These are phyloP conservation scores for Dalbergia cochinchinensis DNA, from an alignment of 306 rosid genomes.

Conservation along the genomic window DNA sequence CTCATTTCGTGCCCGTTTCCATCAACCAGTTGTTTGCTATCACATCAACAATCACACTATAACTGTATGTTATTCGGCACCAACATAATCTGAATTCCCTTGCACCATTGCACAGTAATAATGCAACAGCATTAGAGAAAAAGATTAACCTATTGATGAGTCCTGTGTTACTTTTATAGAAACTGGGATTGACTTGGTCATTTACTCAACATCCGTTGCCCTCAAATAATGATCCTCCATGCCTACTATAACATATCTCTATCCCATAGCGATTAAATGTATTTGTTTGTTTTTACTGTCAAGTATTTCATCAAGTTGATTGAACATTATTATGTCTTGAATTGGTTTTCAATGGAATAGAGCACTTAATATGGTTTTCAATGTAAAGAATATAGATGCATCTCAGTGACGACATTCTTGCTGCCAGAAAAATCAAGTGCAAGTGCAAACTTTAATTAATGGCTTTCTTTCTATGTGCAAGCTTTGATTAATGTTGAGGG, in stretches of 20 bases:
- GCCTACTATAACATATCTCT: too few species aligned
- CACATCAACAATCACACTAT: background rate
- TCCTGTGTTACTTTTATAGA: background rate
- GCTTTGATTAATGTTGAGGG: background rate
- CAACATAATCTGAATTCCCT: background rate
- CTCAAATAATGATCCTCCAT: background rate
- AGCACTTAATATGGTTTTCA: too few species aligned
- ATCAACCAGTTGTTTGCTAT: background rate
- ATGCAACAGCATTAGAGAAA: background rate
- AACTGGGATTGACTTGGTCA: background rate
- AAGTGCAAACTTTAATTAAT: background rate
- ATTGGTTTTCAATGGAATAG: too few species aligned
- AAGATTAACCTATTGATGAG: background rate
- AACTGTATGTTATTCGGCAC: background rate
- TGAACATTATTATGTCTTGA: background rate
- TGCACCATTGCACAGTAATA: background rate
- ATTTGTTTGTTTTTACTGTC: too few species aligned
- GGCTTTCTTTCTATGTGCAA: background rate
- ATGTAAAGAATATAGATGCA: too few species aligned
- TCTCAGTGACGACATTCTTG: background rate
- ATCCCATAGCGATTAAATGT: background rate
- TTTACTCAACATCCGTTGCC: background rate
- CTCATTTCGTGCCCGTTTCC: background rate
- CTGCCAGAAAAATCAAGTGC: slow-evolving; percentile 21
- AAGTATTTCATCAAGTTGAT: background rate